These are phyloP conservation scores for Carex parvula DNA, from an alignment of 176 grass and related monocot genomes.

Conservation along the genomic window DNA sequence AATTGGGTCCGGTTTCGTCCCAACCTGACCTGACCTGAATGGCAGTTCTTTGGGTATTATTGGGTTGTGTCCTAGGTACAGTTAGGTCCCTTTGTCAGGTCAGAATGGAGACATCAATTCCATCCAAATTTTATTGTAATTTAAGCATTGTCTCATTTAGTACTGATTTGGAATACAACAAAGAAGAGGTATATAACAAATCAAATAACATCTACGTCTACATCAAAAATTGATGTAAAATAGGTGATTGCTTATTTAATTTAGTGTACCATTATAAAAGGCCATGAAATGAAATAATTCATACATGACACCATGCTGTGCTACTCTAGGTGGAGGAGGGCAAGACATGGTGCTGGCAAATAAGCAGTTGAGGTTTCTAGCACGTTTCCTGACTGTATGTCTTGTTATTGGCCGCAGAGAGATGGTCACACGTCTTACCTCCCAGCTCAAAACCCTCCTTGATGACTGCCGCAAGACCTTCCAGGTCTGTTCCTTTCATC, in stretches of 20 bases:
- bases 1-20: neutral
- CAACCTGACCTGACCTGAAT: neutral
- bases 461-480: slow-evolving; percentile 72
- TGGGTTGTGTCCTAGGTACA: neutral
- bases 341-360: slow-evolving; percentile 43
- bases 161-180: neutral
- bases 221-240: neutral
- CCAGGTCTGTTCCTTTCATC: slow-evolving; percentile 33
- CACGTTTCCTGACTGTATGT: slow-evolving; percentile 78
- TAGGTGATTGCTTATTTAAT: neutral
- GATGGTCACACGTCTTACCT: slow-evolving; percentile 40
- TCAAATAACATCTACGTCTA: neutral
- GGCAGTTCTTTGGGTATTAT: neutral
- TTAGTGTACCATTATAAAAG: neutral
- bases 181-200: neutral
- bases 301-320: neutral
- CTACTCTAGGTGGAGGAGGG: slow-evolving; percentile 15
- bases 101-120: neutral
- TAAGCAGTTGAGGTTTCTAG: slow-evolving; percentile 90
- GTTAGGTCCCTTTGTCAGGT: neutral
- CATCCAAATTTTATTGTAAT: neutral
- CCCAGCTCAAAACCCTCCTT: slow-evolving; percentile 45
- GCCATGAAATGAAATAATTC: neutral
- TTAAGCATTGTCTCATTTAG: neutral
- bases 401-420: slow-evolving; percentile 61